Percentiles rank a stretch among this genome's conserved stretches.
Conservation (phyloP, 192 early-diverging fungal genomes). For the Podila clonocystis region DNA sequence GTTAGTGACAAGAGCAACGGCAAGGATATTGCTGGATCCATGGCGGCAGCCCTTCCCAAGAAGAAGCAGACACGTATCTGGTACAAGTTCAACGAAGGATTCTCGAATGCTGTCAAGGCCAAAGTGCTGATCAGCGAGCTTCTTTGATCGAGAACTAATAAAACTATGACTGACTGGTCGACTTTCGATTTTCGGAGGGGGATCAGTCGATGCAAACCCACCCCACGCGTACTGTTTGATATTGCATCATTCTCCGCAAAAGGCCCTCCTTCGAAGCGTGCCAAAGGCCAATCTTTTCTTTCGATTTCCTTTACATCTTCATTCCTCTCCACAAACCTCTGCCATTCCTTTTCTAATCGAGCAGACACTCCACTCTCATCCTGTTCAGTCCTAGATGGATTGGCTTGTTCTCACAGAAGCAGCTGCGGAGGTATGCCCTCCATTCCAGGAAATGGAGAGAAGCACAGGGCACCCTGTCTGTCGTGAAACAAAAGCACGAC, state of each 20-base stretch:
- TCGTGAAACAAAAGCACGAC: too few relatives aligned
- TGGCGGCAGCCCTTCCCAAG: background rate
- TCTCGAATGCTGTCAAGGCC: conserved; percentile 86
- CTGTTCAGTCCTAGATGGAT: background rate
- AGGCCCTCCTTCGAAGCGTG: too few relatives aligned
- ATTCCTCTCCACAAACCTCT: too few relatives aligned
- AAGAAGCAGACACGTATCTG: conserved; percentile 53
- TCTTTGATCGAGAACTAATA: background rate
- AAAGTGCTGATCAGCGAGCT: conserved; percentile 34
- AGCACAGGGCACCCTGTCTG: too few relatives aligned
- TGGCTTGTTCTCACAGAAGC: background rate
- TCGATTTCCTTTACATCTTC: too few relatives aligned
- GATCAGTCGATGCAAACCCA: too few relatives aligned
- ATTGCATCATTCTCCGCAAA: too few relatives aligned
- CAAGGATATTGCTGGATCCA: conserved; percentile 1
- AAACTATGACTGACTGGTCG: background rate
- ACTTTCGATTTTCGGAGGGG: background rate
- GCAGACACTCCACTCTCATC: too few relatives aligned
- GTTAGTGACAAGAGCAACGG: conserved; percentile 17
- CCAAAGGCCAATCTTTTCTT: too few relatives aligned
- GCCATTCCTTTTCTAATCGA: too few relatives aligned
- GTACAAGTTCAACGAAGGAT: conserved; percentile 91
- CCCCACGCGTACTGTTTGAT: too few relatives aligned
- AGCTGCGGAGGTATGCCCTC: background rate
- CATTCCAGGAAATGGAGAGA: background rate